Evolutionary conservation across 331 rosid genomes (phyloP).

Genomic region (Arachis monticola): DNA sequence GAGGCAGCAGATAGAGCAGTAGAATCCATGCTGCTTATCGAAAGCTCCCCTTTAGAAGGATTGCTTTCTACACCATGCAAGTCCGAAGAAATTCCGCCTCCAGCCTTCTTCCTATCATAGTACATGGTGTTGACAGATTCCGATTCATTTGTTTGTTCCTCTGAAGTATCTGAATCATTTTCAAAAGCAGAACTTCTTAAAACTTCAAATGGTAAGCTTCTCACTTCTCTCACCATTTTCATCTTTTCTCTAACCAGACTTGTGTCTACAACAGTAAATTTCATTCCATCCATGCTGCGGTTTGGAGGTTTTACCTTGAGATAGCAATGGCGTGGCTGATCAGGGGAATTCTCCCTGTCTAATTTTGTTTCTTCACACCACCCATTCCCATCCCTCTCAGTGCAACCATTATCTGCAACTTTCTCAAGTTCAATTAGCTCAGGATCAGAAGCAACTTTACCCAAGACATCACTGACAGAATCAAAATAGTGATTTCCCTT

Average conservation of each 20-base stretch:
- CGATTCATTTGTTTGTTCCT: constrained; percentile 53
- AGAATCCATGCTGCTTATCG: constrained; percentile 32
- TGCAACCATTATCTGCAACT: constrained; percentile 46
- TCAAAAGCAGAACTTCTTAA: constrained; percentile 40
- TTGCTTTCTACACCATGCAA: constrained; percentile 43
- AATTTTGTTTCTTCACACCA: constrained; percentile 55
- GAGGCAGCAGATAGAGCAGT: constrained; percentile 37
- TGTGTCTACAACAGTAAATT: constrained; percentile 95
- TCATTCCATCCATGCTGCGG: constrained; percentile 49
- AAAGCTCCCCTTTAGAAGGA: constrained; percentile 49
- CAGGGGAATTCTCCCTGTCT: constrained; percentile 55
- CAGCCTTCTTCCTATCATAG: constrained; percentile 47
- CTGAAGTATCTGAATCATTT: constrained; percentile 57
- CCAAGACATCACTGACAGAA: constrained; percentile 76
- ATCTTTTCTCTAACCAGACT: constrained; percentile 59
- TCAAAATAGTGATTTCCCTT: constrained; percentile 85
- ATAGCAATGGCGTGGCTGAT: constrained; percentile 73
- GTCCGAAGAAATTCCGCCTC: constrained; percentile 38
- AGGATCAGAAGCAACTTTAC: constrained; percentile 86
- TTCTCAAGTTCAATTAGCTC: constrained; percentile 77
- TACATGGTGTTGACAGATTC: constrained; percentile 47
- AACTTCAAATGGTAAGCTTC: constrained; percentile 66
- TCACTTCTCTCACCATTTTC: constrained; percentile 61
- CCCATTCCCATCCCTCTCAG: constrained; percentile 55
- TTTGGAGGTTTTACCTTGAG: constrained; percentile 77